Evolutionary conservation across 192 early-diverging fungal species (phyloP), one percentile per base, ranked within the genome.

Genomic region (Umbelopsis sp.): DNA sequence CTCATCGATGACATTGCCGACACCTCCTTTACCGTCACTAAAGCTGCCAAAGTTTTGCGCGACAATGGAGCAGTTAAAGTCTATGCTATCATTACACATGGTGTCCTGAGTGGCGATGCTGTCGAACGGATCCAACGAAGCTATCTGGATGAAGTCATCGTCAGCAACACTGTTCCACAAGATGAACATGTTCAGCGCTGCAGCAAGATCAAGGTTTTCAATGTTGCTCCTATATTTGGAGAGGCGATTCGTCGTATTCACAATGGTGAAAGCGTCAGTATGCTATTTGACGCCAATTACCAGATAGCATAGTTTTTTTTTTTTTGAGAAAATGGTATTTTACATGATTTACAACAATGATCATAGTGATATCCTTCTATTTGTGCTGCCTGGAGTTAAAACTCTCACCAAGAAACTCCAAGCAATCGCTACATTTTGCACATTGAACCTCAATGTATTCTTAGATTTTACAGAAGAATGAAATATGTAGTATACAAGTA

Each of bases 1-100:
- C 80, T 99, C 41, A 89, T 99, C 47, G 97, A 99, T 71, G 97
- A 99, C 76, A 95, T 99, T 77, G 95, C 95, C 67, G 97, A 99
- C 74, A 99, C 96, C 10, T 95, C 87, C 43, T 88, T 88, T 73
- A 99, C 97, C 7, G 83, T 99, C 68, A 91, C 90, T 45, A 85
- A 89, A 50, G 97, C 97, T 0, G 95, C 97, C 56, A 89, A 95
- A 74, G 84, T 95, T 16, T 84, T 99, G 17, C 84, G 87, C 76
- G 87, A 93, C 51, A 90, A 93, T 70, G 97, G 97, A 16, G 96
- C 97, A 2, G 85, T 88, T 31, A 92, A 93, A 75, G 91, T 99
- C 72, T 96, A 93, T 72, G 97, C 95, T 2, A 86, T 97, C 68
- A 92, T 97, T 36, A 97, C 97, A 3, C 97, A 99, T 77, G 97